Evolutionary conservation across 2,329 filamentous ascomycete genomes (phyloP).

Genomic region (Knufia petricola): DNA sequence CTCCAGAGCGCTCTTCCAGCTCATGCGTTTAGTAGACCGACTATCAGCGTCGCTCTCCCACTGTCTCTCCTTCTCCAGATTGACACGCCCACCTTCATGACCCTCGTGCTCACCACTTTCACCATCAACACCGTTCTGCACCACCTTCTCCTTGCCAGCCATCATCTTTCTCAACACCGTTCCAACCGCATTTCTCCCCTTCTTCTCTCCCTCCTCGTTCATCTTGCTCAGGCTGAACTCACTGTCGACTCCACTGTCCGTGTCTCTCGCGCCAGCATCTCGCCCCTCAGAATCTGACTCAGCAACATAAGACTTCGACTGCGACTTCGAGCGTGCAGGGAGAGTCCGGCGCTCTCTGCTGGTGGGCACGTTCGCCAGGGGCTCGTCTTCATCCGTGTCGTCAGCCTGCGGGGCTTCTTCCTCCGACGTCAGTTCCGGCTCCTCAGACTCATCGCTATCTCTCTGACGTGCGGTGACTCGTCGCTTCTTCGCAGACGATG

Average conservation of each 20-base stretch:
- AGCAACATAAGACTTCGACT: conserved; percentile 30
- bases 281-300: conserved; percentile 45
- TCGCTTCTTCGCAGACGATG: not conserved
- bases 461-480: not conserved
- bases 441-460: not conserved
- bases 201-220: not conserved
- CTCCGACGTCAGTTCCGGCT: not conserved
- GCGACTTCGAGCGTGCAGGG: not conserved
- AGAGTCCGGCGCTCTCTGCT: not conserved
- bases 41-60: not conserved
- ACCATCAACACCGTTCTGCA: not conserved
- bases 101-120: too few relatives aligned
- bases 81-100: not conserved
- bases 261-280: not conserved
- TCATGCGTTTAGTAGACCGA: not conserved
- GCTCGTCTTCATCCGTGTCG: not conserved
- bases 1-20: conserved; percentile 4
- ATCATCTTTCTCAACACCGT: not conserved
- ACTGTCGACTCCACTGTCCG: not conserved
- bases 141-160: not conserved
- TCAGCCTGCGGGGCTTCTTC: not conserved
- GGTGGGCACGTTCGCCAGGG: not conserved
- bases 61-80: not conserved
- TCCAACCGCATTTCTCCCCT: not conserved
- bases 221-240: not conserved